Evolutionary conservation across 139 green algal species (phyloP), one percentile per base, ranked within the genome.

Genomic region (Ettlia oleoabundans): DNA sequence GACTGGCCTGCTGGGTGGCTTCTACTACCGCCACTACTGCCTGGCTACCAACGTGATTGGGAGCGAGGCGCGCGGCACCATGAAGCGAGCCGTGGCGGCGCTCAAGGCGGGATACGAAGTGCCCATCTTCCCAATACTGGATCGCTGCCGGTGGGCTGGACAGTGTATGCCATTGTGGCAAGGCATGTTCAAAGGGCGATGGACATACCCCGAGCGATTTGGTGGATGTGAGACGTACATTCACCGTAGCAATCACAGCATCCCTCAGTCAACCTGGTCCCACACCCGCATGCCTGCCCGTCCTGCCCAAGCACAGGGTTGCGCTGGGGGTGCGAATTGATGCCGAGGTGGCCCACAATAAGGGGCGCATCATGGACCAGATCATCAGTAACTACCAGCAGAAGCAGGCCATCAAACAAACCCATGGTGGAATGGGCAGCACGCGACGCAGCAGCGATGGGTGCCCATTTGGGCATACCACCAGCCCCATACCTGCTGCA

Each of bases 41-140:
- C 78, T 91, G 52, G 88, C 88, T 6, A 79, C 78, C 47, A 89
- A 89, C 33, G 85, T 91, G 66, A 87, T 91, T 40, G 88, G 88
- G 74, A 85, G 51, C 32, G 86, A 83, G 4, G 80, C 88, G 9
- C 71, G 78, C 13, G 88, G 88, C 75, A 86, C 87, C 42, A 91
- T 89, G 75, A 68, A 72, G n/a, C 75, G 75, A 28, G 87, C 87
- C 5, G 86, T 91, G 76, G 42, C 47, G 19, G 85, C 81, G 2
- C 74, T 91, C 8, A 91, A 91, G 80, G 38, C 63, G n/a, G 85
- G 68, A 13, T 91, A 90, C 35, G 85, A 91, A 85, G 78, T 41
- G 22, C 78, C 72, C 1, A 42, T 91, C 13, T 91, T 90, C 82
- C 87, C 87, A 1, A 30, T 80, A 40, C 74, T 91, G 73, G 87